Base-by-base conservation (phyloP, 768 basidiomycete species). In the Mycena albidolilacea region DNA sequence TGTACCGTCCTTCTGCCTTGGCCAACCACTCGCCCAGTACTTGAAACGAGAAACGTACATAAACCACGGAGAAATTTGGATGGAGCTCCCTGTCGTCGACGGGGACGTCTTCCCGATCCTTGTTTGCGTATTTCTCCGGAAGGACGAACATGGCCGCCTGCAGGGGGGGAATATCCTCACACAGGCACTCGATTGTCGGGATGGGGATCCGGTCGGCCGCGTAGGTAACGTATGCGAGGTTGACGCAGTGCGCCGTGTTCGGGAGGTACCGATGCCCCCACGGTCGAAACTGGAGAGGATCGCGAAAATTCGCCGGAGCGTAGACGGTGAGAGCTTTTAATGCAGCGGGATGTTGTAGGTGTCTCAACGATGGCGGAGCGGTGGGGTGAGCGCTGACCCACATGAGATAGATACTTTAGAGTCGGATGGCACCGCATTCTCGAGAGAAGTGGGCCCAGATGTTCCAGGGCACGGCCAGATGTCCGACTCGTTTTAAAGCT, bases 1-100 rank as follows among this genome's bases (percentile, higher is more conserved):
- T 71, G 43, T 0, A 8, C 41, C 57, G 21, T 9, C 64, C 64
- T 48, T 71, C 70, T 7, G 39, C 23, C 58, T 54, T 71, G 37
- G 41, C 57, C 48, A 71, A 12, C 70, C 70, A 71, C 64, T 71
- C 57, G 14, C 10, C 59, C 17, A 71, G 21, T n/a, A 71, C n/a
- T 52, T 66, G 64, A n/a, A 7, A 4, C 63, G 44, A 71, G 38
- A 15, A 52, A 8, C 39, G 70, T 17, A 66, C 0, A 39, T 66
- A 71, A 21, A 64, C 38, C 3, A 55, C 35, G 5, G 44, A 71
- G 57, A 71, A 71, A 19, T 38, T 66, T 46, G 70, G 46, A 52
- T 59, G 67, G 7, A 41, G 9, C 38, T 50, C 46, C 38, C 41
- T 57, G 17, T 71, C 62, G n/a, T 70, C 60, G 15, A 60, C 35